A percentile compares a stretch with the other conserved stretches of the same genome.
phyloP scores from a whole-genome alignment of 2,329 filamentous ascomycete species.

The Bretziella fagacearum region DNA sequence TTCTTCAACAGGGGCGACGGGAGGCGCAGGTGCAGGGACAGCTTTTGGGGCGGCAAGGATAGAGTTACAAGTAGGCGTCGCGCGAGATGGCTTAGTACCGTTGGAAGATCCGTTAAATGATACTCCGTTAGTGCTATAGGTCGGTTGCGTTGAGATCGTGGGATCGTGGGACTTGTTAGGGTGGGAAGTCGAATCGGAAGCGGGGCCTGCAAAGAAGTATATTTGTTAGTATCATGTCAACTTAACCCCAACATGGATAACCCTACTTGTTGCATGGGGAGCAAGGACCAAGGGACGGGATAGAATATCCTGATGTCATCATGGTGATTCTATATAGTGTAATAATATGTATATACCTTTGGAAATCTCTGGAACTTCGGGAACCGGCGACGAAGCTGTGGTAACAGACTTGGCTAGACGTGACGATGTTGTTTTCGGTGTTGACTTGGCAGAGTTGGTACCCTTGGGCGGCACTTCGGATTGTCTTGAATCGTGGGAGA shows the following conservation, averaged over 20 bases:
- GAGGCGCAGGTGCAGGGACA: conserved; percentile 18
- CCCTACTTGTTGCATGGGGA: not conserved
- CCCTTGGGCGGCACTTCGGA: conserved; percentile 28
- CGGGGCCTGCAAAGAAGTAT: conserved; percentile 1
- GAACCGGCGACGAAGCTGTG: conserved; percentile 26
- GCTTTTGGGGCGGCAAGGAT: not conserved
- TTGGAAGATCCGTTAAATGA: conserved; percentile 37
- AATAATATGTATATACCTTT: conserved; percentile 25
- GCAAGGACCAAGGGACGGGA: not conserved
- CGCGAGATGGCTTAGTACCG: conserved; percentile 20
- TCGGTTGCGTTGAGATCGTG: not conserved
- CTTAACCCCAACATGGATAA: conserved; percentile 10
- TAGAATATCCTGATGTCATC: conserved; percentile 7
- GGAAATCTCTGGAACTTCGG: conserved; percentile 28
- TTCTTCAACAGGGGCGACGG: conserved; percentile 28
- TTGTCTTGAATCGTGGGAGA: conserved; percentile 22
- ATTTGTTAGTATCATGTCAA: conserved; percentile 15
- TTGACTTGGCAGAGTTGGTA: conserved; percentile 22
- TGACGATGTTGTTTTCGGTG: conserved; percentile 11
- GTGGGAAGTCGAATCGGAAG: conserved; percentile 4
- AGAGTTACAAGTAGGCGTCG: not conserved
- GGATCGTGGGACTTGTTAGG: not conserved
- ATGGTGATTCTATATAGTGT: not conserved
- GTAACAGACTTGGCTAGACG: conserved; percentile 17
- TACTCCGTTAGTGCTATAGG: conserved; percentile 19